Base-by-base conservation (phyloP, 176 grass and related monocot species). In the Aegilops bicornis region DNA sequence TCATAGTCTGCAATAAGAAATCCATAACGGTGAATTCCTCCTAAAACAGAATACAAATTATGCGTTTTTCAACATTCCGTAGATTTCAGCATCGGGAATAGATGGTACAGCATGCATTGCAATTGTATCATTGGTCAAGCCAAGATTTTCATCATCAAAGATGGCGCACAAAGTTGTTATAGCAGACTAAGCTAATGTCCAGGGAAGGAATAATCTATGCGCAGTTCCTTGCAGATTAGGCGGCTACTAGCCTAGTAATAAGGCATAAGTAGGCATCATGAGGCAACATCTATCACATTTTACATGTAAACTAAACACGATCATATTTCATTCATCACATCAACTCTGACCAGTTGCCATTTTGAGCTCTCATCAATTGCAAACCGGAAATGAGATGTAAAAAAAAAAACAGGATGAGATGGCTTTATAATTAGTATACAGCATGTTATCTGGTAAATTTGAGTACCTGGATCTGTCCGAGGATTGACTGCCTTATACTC, bases 401-500 rank as follows among this genome's bases (percentile, higher is more conserved):
- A 27, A 27, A 27, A 27, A 47, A 16, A 50, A 50, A 64, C 6
- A 5, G 24, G 63, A 29, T 13, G 20, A 15, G 15, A 66, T 67
- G 10, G 16, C 15, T 31, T 3, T 66, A 73, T 73, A 48, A 15
- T 22, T 3, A 76, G 48, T 22, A 64, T 27, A 59, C 0, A 4
- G 13, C 52, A 40, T 84, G 22, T 64, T 17, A n/a, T 45, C 58
- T 35, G 33, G 13, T 48, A 29, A 48, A 45, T 31, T 42, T 75
- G n/a, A 32, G 64, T 80, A 98, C 93, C 88, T 89, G 88, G 78
- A 89, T 91, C 85, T 15, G 47, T 95, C 25, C 84, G 66, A 62
- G 94, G 90, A 27, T 95, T 88, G 72, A 98, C 90, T 35, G 96
- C 85, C 82, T 86, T 98, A 90, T 98, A 95, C 86, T 98, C 93